These are phyloP conservation scores for Pyronema domesticum DNA, from an alignment of 495 filamentous ascomycete genomes.

Conservation along the genomic window DNA sequence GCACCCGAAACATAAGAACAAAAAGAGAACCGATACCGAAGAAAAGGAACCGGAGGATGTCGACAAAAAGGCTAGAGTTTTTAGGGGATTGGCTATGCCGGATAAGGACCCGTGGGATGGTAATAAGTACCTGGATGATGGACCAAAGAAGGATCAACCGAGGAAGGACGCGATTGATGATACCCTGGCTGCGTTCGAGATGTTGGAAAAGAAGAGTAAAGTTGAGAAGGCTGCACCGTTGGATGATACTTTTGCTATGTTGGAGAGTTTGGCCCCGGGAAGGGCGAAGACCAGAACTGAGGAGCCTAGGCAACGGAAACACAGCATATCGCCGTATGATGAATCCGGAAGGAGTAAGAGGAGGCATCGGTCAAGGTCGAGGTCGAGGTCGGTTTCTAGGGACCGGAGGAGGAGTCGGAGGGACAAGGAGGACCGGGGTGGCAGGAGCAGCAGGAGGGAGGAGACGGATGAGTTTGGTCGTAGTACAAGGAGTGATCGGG, in stretches of 20 bases:
- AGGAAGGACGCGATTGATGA: slow-evolving; percentile 61
- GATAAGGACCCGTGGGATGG: slow-evolving; percentile 48
- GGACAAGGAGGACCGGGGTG: slow-evolving; percentile 29
- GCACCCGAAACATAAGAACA: slow-evolving; percentile 52
- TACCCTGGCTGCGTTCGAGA: slow-evolving; percentile 78
- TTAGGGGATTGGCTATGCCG: slow-evolving; percentile 76
- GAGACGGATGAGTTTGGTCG: slow-evolving; percentile 48
- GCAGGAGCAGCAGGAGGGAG: slow-evolving; percentile 25
- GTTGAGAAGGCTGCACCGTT: slow-evolving; percentile 16
- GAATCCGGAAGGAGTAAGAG: background rate
- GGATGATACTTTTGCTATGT: slow-evolving; percentile 17
- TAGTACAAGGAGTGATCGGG: slow-evolving; percentile 28
- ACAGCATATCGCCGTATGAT: slow-evolving; percentile 15
- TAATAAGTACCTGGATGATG: slow-evolving; percentile 29
- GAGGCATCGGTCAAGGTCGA: slow-evolving; percentile 24
- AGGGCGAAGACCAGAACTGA: background rate
- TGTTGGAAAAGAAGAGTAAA: slow-evolving; percentile 52
- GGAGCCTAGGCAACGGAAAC: slow-evolving; percentile 10
- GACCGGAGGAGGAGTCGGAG: slow-evolving; percentile 34
- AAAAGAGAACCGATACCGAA: slow-evolving; percentile 28
- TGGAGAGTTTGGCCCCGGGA: slow-evolving; percentile 19
- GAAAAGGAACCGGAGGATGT: slow-evolving; percentile 26
- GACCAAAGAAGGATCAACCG: slow-evolving; percentile 20
- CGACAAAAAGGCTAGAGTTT: slow-evolving; percentile 57
- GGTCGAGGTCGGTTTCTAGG: slow-evolving; percentile 29